Percentiles rank a stretch among this genome's conserved stretches.
phyloP scores from a whole-genome alignment of 306 rosid genomes.

The Dryas drummondii region DNA sequence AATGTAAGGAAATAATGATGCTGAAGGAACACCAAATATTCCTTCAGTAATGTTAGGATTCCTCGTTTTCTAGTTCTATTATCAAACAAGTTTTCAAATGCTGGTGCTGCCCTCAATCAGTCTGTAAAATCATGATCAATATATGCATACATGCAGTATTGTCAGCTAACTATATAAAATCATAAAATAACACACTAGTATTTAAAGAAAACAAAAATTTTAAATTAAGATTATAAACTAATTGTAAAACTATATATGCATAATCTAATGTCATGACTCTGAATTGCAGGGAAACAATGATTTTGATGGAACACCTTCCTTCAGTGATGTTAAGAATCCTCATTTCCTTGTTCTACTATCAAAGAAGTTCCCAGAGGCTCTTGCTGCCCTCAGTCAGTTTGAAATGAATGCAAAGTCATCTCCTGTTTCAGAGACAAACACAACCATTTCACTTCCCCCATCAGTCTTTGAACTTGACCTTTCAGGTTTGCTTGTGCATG shows the following conservation, averaged over 20 bases:
- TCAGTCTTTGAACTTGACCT: background rate
- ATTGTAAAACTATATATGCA: no score
- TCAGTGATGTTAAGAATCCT: background rate
- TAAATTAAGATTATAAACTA: no score
- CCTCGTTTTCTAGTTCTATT: conserved; percentile 1
- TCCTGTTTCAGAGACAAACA: background rate
- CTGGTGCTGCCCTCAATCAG: conserved; percentile 13
- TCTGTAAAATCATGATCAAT: background rate
- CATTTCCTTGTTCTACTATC: conserved; percentile 8
- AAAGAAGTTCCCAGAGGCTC: background rate
- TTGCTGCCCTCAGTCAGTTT: background rate
- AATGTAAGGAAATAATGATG: conserved; percentile 1
- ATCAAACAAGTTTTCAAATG: conserved; percentile 15
- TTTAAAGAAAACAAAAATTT: no score
- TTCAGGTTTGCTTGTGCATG: conserved; percentile 2
- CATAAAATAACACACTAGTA: no score
- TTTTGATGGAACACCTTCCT: background rate
- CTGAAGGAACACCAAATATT: background rate
- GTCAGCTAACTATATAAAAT: background rate
- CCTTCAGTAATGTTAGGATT: background rate
- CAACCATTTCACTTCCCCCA: background rate
- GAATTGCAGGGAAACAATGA: conserved; percentile 4
- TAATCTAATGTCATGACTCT: background rate
- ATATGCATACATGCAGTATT: background rate
- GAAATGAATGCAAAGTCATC: background rate